Conservation (phyloP, 208 protist species). For the Acanthamoeba sp. region DNA sequence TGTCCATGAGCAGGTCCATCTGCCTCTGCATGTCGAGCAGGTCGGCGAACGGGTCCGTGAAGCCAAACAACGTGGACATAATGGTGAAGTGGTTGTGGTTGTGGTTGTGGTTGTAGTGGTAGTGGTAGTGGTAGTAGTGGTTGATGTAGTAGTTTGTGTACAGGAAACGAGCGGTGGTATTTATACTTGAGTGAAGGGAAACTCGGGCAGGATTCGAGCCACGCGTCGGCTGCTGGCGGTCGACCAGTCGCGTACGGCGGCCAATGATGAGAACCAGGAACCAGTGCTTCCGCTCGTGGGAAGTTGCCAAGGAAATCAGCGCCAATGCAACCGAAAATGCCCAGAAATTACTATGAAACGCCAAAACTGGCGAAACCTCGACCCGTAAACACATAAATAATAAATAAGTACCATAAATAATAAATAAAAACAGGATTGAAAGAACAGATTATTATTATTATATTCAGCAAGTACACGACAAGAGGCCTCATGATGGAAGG, state of each 20-base stretch:
- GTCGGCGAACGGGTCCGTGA: neutral
- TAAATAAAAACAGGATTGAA: no score
- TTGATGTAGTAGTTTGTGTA: no score
- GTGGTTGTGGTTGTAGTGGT: neutral
- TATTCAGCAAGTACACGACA: neutral
- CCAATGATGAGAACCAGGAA: no score
- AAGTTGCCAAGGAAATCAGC: neutral
- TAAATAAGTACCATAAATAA: neutral
- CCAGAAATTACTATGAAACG: neutral
- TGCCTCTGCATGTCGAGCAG: constrained; percentile 25
- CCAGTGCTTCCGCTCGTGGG: no score
- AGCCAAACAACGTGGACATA: neutral
- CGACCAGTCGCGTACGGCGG: neutral
- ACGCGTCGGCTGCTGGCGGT: neutral
- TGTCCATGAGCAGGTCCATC: constrained; percentile 8
- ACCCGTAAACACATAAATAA: neutral
- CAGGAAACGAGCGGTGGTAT: no score
- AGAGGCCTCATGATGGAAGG: neutral
- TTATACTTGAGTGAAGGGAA: no score
- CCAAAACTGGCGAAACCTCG: no score
- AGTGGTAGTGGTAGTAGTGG: neutral
- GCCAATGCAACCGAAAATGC: neutral
- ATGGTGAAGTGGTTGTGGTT: neutral
- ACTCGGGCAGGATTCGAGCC: neutral
- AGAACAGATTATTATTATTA: neutral